Conservation (phyloP, 352 stramenopile genomes). For the Phytophthora sojae region DNA sequence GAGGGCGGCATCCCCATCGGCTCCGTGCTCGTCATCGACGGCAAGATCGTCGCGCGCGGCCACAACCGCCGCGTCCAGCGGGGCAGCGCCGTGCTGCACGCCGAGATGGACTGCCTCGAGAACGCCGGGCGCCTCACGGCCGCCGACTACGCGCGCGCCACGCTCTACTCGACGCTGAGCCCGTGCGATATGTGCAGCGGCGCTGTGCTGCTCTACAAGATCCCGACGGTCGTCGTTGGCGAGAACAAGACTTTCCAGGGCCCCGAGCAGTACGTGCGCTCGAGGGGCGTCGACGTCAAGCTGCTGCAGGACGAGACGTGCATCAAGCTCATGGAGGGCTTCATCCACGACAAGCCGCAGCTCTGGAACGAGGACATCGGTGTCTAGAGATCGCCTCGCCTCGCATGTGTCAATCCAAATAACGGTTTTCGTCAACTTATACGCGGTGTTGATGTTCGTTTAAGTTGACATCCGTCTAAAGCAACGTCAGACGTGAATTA, state of each 20-base stretch:
- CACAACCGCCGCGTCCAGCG: constrained; percentile 53
- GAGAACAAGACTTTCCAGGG: constrained; percentile 56
- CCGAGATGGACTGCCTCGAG: constrained; percentile 55
- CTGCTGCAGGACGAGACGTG: constrained; percentile 43
- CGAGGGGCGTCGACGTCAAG: constrained; percentile 39
- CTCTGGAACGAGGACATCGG: constrained; percentile 48
- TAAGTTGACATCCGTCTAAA: constrained; percentile 12
- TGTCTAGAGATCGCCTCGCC: constrained; percentile 13
- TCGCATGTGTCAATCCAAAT: not conserved
- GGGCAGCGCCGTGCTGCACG: constrained; percentile 46
- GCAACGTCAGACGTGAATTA: not conserved
- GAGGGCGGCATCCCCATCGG: constrained; percentile 54
- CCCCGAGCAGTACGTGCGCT: constrained; percentile 43
- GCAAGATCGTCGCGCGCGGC: constrained; percentile 42
- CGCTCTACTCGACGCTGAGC: constrained; percentile 53
- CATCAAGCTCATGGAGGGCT: constrained; percentile 50
- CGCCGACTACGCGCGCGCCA: constrained; percentile 42
- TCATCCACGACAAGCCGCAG: constrained; percentile 39
- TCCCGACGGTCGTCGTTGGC: constrained; percentile 49
- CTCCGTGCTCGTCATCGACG: constrained; percentile 43
- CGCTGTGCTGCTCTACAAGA: constrained; percentile 57
- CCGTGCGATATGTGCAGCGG: constrained; percentile 56
- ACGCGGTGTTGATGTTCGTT: not conserved
- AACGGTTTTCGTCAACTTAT: constrained; percentile 20
- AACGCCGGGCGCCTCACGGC: constrained; percentile 41